Evolutionary conservation across 495 filamentous ascomycete genomes (phyloP).

Genomic region (Rhizodiscina lignyota): DNA sequence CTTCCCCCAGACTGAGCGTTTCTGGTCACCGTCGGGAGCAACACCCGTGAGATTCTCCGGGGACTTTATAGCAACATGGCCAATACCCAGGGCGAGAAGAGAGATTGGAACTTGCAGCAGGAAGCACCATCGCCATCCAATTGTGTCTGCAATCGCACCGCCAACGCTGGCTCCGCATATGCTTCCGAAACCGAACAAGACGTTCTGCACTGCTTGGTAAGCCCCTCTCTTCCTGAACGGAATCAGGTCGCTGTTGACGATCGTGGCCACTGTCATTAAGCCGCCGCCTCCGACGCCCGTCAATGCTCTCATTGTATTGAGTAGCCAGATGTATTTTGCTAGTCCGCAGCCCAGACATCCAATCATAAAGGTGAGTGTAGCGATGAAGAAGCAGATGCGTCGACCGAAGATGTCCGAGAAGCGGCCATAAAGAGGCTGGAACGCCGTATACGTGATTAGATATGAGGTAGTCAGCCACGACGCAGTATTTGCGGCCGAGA

Average conservation of each 20-base stretch:
- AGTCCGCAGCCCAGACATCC: conserved; percentile 32
- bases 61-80: conserved; percentile 35
- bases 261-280: conserved; percentile 47
- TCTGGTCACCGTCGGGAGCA: too few species aligned
- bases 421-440: too few species aligned
- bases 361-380: conserved; percentile 26
- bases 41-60: too few species aligned
- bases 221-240: conserved; percentile 45
- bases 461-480: too few species aligned
- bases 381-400: conserved; percentile 28
- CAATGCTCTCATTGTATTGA: conserved; percentile 30
- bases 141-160: conserved; percentile 29
- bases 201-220: conserved; percentile 49
- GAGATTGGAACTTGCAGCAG: conserved; percentile 33
- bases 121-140: conserved; percentile 36
- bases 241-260: conserved; percentile 50
- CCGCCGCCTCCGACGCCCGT: conserved; percentile 43
- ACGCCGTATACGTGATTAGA: too few species aligned
- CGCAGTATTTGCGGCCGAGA: conserved; percentile 32
- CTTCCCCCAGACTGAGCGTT: too few species aligned
- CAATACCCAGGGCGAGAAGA: conserved; percentile 32
- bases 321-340: conserved; percentile 21
- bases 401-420: conserved; percentile 18
- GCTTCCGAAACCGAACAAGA: conserved; percentile 38
- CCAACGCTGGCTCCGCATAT: conserved; percentile 32